These are phyloP conservation scores for Luffa acutangula DNA, from an alignment of 306 rosid genomes.

Conservation along the genomic window DNA sequence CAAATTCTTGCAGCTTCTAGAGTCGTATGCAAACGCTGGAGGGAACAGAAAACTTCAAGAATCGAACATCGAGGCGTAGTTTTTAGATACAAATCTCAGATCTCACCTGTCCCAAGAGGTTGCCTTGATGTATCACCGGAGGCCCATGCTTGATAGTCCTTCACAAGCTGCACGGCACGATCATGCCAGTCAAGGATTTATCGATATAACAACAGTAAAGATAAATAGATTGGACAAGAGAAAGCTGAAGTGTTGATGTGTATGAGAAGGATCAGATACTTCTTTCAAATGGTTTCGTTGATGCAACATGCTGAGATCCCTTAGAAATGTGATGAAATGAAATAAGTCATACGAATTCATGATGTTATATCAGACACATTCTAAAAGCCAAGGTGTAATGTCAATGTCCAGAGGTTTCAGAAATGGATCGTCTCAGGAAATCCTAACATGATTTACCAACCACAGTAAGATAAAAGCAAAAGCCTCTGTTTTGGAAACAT, in stretches of 20 bases:
- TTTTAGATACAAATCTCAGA: conserved; percentile 23
- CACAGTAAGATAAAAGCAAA: background rate
- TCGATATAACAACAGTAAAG: background rate
- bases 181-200: background rate
- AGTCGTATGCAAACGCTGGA: background rate
- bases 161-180: conserved; percentile 59
- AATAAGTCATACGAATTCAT: background rate
- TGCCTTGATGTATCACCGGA: conserved; percentile 67
- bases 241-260: background rate
- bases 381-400: background rate
- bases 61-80: conserved; percentile 10
- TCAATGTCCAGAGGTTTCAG: background rate
- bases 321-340: background rate
- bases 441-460: background rate
- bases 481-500: background rate
- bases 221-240: background rate
- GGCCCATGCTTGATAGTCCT: conserved; percentile 93
- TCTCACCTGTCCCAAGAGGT: conserved; percentile 69
- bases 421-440: background rate
- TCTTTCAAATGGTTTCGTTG: background rate
- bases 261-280: background rate
- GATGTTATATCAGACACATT: background rate
- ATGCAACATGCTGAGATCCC: background rate
- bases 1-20: background rate
- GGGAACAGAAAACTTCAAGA: background rate